phyloP scores from a whole-genome alignment of 2,329 filamentous ascomycete genomes.

The Microsporum audouinii region DNA sequence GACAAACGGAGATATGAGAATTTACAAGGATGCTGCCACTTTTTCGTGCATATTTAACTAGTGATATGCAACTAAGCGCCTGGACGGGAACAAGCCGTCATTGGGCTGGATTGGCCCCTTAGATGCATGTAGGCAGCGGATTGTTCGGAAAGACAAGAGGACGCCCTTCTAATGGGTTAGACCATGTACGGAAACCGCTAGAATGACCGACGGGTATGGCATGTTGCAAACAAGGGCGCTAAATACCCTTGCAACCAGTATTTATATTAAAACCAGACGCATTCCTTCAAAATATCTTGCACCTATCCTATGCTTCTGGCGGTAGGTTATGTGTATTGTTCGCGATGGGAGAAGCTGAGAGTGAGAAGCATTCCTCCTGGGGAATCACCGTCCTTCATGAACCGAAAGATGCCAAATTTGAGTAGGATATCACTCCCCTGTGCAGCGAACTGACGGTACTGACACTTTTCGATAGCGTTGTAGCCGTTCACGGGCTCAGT shows the following conservation, averaged over 20 bases:
- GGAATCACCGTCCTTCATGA: neutral
- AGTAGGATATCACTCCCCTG: neutral
- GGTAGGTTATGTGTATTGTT: neutral
- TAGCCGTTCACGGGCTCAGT: constrained; percentile 28
- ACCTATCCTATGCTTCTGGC: neutral
- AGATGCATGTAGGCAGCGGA: neutral
- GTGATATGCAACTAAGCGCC: neutral
- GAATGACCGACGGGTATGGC: no score
- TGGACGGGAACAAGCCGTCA: neutral
- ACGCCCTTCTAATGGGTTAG: no score
- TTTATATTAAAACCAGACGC: no score
- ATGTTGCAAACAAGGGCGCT: no score
- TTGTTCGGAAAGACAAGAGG: neutral
- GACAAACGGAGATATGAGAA: no score
- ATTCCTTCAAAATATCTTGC: neutral
- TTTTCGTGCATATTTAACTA: no score
- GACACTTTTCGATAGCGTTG: constrained; percentile 20
- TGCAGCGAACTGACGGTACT: neutral
- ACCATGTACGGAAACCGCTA: no score
- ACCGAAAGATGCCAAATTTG: neutral
- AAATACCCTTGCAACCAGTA: no score
- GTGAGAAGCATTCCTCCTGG: neutral
- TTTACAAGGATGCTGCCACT: no score
- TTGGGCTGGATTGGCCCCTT: no score
- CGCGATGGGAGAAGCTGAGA: neutral